These are phyloP conservation scores for Fusarium sp. DNA, from an alignment of 2,329 filamentous ascomycete species.

Conservation along the genomic window DNA sequence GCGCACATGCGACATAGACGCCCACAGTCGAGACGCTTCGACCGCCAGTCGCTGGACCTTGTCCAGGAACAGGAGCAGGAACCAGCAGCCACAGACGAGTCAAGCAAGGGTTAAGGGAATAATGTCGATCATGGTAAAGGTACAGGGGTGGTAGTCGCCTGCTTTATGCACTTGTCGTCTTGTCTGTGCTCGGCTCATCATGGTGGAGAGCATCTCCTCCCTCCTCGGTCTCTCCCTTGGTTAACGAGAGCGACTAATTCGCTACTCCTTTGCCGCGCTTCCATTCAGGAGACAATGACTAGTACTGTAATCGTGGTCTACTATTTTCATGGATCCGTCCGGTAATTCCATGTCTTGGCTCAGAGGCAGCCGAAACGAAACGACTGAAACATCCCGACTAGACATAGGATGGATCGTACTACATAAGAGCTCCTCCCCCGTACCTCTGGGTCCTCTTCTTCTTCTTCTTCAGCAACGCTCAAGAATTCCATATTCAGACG, in stretches of 20 bases:
- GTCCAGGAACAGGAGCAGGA: not conserved
- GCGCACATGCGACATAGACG: constrained; percentile 40
- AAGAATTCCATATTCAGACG: constrained; percentile 40
- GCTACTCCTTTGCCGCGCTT: constrained; percentile 32
- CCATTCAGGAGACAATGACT: constrained; percentile 29
- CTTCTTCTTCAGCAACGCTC: constrained; percentile 37
- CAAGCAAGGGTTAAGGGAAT: constrained; percentile 21
- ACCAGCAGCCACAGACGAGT: not conserved
- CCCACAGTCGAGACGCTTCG: constrained; percentile 40
- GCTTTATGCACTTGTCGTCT: constrained; percentile 15
- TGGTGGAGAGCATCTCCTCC: constrained; percentile 7
- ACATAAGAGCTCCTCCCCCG: constrained; percentile 38
- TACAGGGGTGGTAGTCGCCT: constrained; percentile 17
- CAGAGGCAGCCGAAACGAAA: constrained; percentile 37
- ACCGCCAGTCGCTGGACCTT: constrained; percentile 33
- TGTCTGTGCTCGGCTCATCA: not conserved
- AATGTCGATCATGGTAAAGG: constrained; percentile 19
- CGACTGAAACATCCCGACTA: constrained; percentile 34
- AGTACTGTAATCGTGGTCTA: not conserved
- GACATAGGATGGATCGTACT: constrained; percentile 10
- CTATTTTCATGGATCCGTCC: constrained; percentile 16
- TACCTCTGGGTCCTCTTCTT: constrained; percentile 16
- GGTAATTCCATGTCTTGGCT: constrained; percentile 20
- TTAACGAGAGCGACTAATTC: constrained; percentile 34
- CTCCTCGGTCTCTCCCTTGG: constrained; percentile 1